Conservation (phyloP, 495 filamentous ascomycete species). For the Thermochaetoides thermophila region DNA sequence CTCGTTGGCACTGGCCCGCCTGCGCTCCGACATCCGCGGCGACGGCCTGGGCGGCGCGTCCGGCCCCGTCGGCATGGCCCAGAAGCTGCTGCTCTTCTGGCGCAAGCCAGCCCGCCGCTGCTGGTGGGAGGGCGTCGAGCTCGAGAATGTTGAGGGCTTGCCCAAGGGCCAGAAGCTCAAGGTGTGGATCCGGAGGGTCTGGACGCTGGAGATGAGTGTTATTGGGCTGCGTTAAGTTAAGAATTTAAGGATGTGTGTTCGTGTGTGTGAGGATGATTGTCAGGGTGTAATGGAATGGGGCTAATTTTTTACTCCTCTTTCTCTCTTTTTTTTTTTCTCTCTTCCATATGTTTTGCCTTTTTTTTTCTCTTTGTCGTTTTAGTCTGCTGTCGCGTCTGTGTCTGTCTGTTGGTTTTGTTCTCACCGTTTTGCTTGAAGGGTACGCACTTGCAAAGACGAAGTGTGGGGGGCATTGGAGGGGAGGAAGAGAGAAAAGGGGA, state of each 20-base stretch:
- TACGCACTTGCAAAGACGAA: too few species aligned
- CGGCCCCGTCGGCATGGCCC: conserved; percentile 90
- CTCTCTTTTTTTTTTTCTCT: too few species aligned
- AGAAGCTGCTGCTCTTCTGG: conserved; percentile 97
- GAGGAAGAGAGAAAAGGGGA: not conserved
- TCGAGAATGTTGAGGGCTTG: conserved; percentile 77
- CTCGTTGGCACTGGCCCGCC: conserved; percentile 79
- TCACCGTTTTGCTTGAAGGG: too few species aligned
- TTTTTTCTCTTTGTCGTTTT: too few species aligned
- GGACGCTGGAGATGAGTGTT: conserved; percentile 98
- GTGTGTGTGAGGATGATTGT: too few species aligned
- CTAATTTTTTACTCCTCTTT: too few species aligned
- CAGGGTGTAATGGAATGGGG: too few species aligned
- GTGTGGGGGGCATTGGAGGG: not conserved
- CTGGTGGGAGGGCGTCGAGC: conserved; percentile 99
- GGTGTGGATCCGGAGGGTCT: conserved; percentile 94
- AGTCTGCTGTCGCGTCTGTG: too few species aligned
- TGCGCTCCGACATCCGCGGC: conserved; percentile 81
- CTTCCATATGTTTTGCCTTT: too few species aligned
- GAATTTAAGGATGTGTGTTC: too few species aligned
- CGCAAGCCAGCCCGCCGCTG: conserved; percentile 89
- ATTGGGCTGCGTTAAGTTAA: too few species aligned
- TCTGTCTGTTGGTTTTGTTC: too few species aligned
- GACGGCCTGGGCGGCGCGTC: conserved; percentile 46
- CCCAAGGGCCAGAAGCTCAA: conserved; percentile 66